A percentile compares a stretch with the other conserved stretches of the same genome.
Conservation (phyloP, 306 rosid genomes). For the Hippophae tibetana region DNA sequence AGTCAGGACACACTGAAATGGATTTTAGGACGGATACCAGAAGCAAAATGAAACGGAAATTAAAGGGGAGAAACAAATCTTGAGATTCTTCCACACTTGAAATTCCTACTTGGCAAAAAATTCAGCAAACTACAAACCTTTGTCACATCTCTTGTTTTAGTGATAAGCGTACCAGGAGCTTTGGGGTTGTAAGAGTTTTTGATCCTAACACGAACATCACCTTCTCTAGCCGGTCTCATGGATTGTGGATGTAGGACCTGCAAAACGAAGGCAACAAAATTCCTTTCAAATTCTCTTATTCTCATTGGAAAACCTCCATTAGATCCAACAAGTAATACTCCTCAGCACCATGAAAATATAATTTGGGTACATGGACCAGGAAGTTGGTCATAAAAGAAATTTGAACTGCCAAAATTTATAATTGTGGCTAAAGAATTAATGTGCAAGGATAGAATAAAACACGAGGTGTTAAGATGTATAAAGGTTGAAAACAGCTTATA, state of each 20-base stretch:
- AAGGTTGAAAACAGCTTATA: no score
- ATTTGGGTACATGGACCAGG: background rate
- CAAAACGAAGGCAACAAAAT: background rate
- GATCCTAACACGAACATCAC: conserved; percentile 62
- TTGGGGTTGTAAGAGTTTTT: conserved; percentile 64
- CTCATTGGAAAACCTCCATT: background rate
- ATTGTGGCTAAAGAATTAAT: background rate
- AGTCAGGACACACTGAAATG: conserved; percentile 45
- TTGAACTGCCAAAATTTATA: background rate
- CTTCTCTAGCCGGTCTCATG: conserved; percentile 70
- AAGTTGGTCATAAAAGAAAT: no score
- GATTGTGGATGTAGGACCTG: conserved; percentile 70
- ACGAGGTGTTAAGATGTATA: background rate
- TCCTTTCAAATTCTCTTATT: background rate
- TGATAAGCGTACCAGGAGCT: conserved; percentile 62
- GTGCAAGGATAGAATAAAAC: background rate
- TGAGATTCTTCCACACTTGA: background rate
- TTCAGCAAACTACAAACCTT: conserved; percentile 35
- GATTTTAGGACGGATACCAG: background rate
- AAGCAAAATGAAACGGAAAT: background rate
- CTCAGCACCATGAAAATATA: background rate
- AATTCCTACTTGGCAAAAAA: background rate
- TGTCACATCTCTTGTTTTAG: conserved; percentile 59
- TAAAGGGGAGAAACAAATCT: background rate
- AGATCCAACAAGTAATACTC: background rate